Conservation (phyloP, 75 land plant genomes). For the Ceratopteris richardii region DNA sequence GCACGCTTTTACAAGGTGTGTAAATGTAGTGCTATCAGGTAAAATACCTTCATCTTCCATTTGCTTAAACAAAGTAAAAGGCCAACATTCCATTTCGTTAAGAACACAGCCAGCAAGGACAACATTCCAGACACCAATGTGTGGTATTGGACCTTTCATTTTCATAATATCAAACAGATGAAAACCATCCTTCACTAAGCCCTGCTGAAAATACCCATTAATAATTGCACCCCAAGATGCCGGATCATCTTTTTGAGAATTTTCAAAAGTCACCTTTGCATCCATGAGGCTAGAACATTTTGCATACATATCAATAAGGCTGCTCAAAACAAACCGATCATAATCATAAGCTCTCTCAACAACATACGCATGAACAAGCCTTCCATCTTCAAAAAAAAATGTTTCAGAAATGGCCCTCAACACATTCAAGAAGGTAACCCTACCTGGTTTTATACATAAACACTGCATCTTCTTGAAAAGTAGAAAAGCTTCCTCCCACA, state of each 20-base stretch:
- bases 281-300: slow-evolving; percentile 5
- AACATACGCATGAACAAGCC: background rate
- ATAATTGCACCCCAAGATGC: slow-evolving; percentile 14
- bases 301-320: slow-evolving; percentile 9
- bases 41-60: slow-evolving; percentile 16
- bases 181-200: slow-evolving; percentile 7
- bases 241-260: slow-evolving; percentile 2
- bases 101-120: slow-evolving; percentile 10
- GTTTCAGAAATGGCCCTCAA: slow-evolving; percentile 8
- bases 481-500: slow-evolving; percentile 4
- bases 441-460: slow-evolving; percentile 8
- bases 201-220: slow-evolving; percentile 13
- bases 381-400: slow-evolving; percentile 2
- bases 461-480: slow-evolving; percentile 14
- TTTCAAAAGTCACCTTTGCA: slow-evolving; percentile 8
- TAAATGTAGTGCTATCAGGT: slow-evolving; percentile 13
- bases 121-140: slow-evolving; percentile 14
- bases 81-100: background rate
- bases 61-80: background rate
- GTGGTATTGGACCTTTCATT: slow-evolving; percentile 9
- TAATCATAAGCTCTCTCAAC: background rate
- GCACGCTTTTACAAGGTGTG: slow-evolving; percentile 23
- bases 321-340: background rate
- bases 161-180: background rate
- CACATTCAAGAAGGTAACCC: slow-evolving; percentile 16